Evolutionary conservation across 257 asterid species (phyloP).

Genomic region (Nicotiana obtusifolia): DNA sequence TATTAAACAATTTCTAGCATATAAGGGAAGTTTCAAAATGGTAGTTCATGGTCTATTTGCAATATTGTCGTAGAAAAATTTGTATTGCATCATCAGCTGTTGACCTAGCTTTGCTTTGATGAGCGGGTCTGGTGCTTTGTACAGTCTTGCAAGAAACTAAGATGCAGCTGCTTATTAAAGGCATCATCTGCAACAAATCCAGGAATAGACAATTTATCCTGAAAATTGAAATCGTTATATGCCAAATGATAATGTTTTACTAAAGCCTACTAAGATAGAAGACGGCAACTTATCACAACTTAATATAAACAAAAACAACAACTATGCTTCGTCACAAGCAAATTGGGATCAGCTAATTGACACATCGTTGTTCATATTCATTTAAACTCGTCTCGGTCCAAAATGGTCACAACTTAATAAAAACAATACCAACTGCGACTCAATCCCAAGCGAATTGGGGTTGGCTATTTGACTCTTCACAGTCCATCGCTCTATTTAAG

Average conservation of each 20-base stretch:
- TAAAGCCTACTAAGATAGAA: neutral
- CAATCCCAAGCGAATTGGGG: no score
- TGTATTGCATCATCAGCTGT: constrained; percentile 1
- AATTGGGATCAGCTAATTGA: neutral
- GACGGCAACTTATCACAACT: neutral
- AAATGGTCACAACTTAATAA: neutral
- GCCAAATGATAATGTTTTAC: neutral
- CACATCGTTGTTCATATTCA: neutral
- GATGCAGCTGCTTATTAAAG: neutral
- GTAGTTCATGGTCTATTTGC: neutral
- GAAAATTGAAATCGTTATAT: neutral
- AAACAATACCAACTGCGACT: neutral
- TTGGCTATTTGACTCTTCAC: no score
- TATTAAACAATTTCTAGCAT: neutral
- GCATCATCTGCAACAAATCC: neutral
- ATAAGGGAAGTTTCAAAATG: neutral
- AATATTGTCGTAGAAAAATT: neutral
- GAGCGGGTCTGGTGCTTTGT: neutral
- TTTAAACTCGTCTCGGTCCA: neutral
- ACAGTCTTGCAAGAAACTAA: constrained; percentile 1
- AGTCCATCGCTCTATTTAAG: no score
- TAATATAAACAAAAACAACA: neutral
- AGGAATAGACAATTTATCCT: neutral
- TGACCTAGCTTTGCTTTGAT: neutral
- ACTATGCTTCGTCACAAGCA: neutral